A percentile compares a stretch with the other conserved stretches of the same genome.
phyloP scores from a whole-genome alignment of 345 rosid species.

The Limnanthes douglasii region DNA sequence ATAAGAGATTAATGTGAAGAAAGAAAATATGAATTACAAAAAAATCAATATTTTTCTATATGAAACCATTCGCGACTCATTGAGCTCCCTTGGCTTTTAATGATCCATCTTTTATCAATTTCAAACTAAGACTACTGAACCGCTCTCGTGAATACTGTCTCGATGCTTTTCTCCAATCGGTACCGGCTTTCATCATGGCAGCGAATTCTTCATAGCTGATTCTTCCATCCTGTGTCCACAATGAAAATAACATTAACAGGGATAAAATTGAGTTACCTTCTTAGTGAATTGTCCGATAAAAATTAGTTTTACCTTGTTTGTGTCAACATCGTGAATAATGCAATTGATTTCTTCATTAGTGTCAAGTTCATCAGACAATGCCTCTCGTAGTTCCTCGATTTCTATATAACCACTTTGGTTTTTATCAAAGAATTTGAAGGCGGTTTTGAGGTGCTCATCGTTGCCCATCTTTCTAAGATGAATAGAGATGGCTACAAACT shows the following conservation, averaged over 20 bases:
- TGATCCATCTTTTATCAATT: conserved; percentile 74
- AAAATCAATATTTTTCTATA: too few relatives aligned
- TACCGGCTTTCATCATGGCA: conserved; percentile 84
- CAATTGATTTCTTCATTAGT: conserved; percentile 51
- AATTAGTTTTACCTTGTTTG: conserved; percentile 42
- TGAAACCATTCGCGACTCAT: too few relatives aligned
- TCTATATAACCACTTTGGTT: conserved; percentile 66
- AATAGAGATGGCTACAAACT: conserved; percentile 72
- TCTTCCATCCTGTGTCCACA: conserved; percentile 60
- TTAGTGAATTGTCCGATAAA: conserved; percentile 4
- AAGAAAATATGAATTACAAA: too few relatives aligned
- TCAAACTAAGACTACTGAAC: conserved; percentile 56
- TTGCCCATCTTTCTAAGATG: conserved; percentile 74
- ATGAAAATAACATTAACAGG: conserved; percentile 2
- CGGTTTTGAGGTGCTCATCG: conserved; percentile 61
- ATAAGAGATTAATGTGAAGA: too few relatives aligned
- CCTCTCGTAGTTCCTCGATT: conserved; percentile 58
- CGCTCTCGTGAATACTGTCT: conserved; percentile 74
- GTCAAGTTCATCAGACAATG: conserved; percentile 52
- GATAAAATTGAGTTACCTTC: neutral
- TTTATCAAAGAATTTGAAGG: conserved; percentile 60
- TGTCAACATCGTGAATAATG: conserved; percentile 78
- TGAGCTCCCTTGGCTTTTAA: conserved; percentile 25
- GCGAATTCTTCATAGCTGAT: conserved; percentile 81
- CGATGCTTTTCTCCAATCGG: conserved; percentile 94